These are phyloP conservation scores for Kwoniella botswanensis DNA, from an alignment of 768 basidiomycete species.

Conservation along the genomic window DNA sequence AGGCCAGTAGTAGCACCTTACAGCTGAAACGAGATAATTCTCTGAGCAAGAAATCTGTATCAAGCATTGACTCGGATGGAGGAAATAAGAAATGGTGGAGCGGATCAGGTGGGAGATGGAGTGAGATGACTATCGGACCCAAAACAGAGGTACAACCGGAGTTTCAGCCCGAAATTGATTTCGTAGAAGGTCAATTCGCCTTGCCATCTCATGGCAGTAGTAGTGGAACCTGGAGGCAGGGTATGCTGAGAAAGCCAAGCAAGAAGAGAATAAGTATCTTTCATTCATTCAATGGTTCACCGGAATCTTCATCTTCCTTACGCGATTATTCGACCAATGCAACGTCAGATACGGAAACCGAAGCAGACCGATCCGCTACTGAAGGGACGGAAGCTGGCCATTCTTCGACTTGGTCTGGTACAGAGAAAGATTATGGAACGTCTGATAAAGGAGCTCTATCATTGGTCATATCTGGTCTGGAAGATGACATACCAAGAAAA, in stretches of 20 bases:
- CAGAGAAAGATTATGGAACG: constrained; percentile 7
- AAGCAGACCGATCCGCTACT: neutral
- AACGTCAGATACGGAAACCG: constrained; percentile 3
- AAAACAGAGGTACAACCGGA: constrained; percentile 9
- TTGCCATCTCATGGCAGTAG: neutral
- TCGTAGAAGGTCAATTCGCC: constrained; percentile 35
- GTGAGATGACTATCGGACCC: constrained; percentile 34
- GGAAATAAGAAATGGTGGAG: constrained; percentile 24
- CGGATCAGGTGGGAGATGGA: constrained; percentile 29
- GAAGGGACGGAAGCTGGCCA: neutral
- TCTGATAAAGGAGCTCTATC: neutral
- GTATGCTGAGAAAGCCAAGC: neutral
- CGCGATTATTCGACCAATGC: neutral
- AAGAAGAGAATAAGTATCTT: constrained; percentile 13
- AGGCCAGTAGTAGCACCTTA: constrained; percentile 33
- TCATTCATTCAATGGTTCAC: neutral
- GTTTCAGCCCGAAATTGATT: constrained; percentile 29
- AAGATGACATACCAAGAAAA: constrained; percentile 32
- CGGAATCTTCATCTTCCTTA: neutral
- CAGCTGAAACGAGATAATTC: constrained; percentile 29
- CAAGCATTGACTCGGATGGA: constrained; percentile 14
- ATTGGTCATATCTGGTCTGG: constrained; percentile 28
- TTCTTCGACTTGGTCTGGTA: constrained; percentile 36
- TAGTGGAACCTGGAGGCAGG: neutral
- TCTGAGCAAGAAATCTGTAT: constrained; percentile 14